These are phyloP conservation scores for Ustilago vetiveriae DNA, from an alignment of 1,284 basidiomycete species.

Conservation along the genomic window DNA sequence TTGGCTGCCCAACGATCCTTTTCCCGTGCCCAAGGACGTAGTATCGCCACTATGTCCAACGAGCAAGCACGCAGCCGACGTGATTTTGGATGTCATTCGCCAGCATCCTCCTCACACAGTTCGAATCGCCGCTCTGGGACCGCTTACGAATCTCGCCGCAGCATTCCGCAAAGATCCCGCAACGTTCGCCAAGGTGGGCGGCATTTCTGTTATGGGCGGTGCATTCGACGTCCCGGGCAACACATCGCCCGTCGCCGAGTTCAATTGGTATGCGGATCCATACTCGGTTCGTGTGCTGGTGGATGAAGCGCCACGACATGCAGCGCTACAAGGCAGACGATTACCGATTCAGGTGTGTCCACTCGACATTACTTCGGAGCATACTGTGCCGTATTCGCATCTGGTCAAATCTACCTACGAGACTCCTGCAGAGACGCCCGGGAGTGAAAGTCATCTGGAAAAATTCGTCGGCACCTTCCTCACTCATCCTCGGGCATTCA, in stretches of 20 bases:
- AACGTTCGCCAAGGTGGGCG: slow-evolving; percentile 72
- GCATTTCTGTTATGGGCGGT: slow-evolving; percentile 94
- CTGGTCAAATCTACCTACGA: slow-evolving; percentile 49
- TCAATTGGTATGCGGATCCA: slow-evolving; percentile 93
- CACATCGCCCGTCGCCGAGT: slow-evolving; percentile 74
- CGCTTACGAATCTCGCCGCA: slow-evolving; percentile 84
- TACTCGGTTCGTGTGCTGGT: slow-evolving; percentile 74
- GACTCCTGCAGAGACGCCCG: slow-evolving; percentile 11
- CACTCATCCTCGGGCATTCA: slow-evolving; percentile 57
- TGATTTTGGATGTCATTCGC: slow-evolving; percentile 76
- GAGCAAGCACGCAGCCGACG: slow-evolving; percentile 72
- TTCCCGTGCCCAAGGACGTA: slow-evolving; percentile 38
- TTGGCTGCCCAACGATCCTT: slow-evolving; percentile 52
- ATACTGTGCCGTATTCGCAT: slow-evolving; percentile 57
- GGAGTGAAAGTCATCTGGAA: slow-evolving; percentile 28
- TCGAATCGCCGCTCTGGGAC: slow-evolving; percentile 86
- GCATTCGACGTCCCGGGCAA: slow-evolving; percentile 92
- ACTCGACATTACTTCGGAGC: slow-evolving; percentile 57
- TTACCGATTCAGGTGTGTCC: slow-evolving; percentile 58
- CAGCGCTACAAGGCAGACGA: slow-evolving; percentile 14
- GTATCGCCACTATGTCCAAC: slow-evolving; percentile 67
- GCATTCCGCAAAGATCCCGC: slow-evolving; percentile 74
- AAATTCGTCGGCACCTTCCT: slow-evolving; percentile 56
- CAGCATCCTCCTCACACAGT: slow-evolving; percentile 75
- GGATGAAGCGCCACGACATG: slow-evolving; percentile 44